Conservation (phyloP, 2,329 filamentous ascomycete genomes). For the Tothia fuscella region DNA sequence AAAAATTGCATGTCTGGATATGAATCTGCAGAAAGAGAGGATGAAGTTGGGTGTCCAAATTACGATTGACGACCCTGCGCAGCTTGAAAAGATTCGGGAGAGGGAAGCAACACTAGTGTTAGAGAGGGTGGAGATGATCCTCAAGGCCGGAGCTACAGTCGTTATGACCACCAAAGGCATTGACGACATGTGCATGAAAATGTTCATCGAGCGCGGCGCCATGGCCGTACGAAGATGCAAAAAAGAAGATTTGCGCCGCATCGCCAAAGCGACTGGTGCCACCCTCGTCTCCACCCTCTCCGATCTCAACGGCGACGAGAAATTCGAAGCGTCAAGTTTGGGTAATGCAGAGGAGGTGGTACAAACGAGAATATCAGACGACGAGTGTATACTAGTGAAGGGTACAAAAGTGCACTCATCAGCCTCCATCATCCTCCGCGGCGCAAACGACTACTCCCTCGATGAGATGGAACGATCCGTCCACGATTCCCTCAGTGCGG, state of each 20-base stretch:
- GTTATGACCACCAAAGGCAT: constrained; percentile 97
- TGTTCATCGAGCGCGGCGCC: constrained; percentile 85
- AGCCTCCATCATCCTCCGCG: constrained; percentile 89
- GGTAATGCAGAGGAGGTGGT: constrained; percentile 89
- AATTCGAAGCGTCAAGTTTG: constrained; percentile 80
- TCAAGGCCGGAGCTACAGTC: constrained; percentile 94
- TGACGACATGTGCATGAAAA: constrained; percentile 87
- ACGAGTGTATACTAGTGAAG: constrained; percentile 95
- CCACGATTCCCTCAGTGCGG: constrained; percentile 90
- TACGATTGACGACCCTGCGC: constrained; percentile 91
- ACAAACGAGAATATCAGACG: constrained; percentile 97
- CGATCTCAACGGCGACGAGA: constrained; percentile 94
- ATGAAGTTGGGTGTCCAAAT: constrained; percentile 99
- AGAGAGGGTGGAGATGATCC: constrained; percentile 90
- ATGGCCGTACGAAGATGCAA: constrained; percentile 96
- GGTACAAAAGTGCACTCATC: constrained; percentile 90
- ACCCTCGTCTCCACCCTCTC: constrained; percentile 88
- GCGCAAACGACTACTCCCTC: constrained; percentile 88
- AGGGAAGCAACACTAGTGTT: constrained; percentile 87
- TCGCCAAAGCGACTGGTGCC: constrained; percentile 90
- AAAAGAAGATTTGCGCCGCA: constrained; percentile 93
- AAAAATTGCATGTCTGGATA: constrained; percentile 93
- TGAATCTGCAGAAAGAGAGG: constrained; percentile 96
- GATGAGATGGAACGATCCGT: constrained; percentile 99
- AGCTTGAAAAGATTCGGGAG: constrained; percentile 92